Conservation (phyloP, 345 rosid species). For the Sonneratia caseolaris region DNA sequence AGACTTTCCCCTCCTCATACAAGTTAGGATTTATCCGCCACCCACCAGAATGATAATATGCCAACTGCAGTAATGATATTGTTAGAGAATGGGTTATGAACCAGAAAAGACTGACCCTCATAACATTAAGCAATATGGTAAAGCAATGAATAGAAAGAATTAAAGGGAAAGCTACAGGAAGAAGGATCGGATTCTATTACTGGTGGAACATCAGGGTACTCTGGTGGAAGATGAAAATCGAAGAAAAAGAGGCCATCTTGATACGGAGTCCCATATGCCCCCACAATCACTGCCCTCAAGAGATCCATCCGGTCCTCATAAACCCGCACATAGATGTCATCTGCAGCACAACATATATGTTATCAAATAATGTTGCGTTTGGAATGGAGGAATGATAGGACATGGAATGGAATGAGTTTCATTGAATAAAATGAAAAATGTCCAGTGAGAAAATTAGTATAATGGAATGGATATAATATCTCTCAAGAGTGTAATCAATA, state of each 20-base stretch:
- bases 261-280: slow-evolving; percentile 96
- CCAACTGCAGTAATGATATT: slow-evolving; percentile 47
- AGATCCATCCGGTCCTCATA: slow-evolving; percentile 97
- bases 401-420: too few relatives aligned
- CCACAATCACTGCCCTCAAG: slow-evolving; percentile 78
- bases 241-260: slow-evolving; percentile 98
- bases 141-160: neutral
- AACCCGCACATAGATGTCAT: slow-evolving; percentile 76
- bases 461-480: too few relatives aligned
- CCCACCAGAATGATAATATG: slow-evolving; percentile 93
- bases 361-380: neutral
- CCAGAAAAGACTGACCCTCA: neutral
- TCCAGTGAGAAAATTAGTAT: too few relatives aligned
- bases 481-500: too few relatives aligned
- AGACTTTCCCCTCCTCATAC: slow-evolving; percentile 94
- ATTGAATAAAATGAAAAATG: too few relatives aligned
- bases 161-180: neutral
- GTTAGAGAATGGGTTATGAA: slow-evolving; percentile 5
- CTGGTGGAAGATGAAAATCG: slow-evolving; percentile 85
- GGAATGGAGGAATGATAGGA: too few relatives aligned
- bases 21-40: slow-evolving; percentile 95
- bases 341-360: slow-evolving; percentile 23
- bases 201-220: slow-evolving; percentile 83
- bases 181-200: slow-evolving; percentile 30
- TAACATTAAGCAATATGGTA: neutral